Evolutionary conservation across 202 grass and related monocot genomes (phyloP).

Genomic region (Dendrocalamus latiflorus): DNA sequence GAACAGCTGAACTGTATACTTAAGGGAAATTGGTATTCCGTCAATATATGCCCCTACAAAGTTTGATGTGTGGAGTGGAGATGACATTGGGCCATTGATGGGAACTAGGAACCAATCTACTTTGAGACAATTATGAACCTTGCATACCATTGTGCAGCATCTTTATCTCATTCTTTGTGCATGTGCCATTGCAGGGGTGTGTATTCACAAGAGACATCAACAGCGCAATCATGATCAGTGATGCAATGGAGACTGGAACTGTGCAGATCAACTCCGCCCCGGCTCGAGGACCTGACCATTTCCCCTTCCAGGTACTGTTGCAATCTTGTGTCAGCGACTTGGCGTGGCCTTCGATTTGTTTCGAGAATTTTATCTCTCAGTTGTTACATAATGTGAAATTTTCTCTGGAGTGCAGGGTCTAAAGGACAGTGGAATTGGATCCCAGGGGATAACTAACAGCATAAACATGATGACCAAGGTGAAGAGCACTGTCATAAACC

Average conservation of each 20-base stretch:
- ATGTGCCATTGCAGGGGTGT: conserved; percentile 54
- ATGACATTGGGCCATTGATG: background rate
- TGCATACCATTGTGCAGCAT: background rate
- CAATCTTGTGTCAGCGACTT: background rate
- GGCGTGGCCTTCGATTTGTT: background rate
- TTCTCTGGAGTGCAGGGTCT: conserved; percentile 54
- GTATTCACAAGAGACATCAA: conserved; percentile 94
- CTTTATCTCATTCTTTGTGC: background rate
- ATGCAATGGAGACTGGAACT: conserved; percentile 89
- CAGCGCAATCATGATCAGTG: conserved; percentile 89
- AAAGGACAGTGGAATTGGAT: conserved; percentile 98
- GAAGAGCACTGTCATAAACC: conserved; percentile 94
- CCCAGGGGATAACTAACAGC: conserved; percentile 96
- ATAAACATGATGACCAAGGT: conserved; percentile 99
- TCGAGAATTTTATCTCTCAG: too few relatives aligned
- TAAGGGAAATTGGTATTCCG: background rate
- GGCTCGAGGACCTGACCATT: conserved; percentile 93
- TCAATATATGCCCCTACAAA: background rate
- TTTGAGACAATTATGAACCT: background rate
- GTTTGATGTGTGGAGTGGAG: background rate
- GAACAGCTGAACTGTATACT: background rate
- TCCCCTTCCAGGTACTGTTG: conserved; percentile 75
- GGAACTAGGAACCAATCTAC: background rate
- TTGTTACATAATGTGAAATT: background rate
- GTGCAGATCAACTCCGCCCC: conserved; percentile 97